Base-by-base conservation (phyloP, 106 monocot genomes). In the Allium cepa region DNA sequence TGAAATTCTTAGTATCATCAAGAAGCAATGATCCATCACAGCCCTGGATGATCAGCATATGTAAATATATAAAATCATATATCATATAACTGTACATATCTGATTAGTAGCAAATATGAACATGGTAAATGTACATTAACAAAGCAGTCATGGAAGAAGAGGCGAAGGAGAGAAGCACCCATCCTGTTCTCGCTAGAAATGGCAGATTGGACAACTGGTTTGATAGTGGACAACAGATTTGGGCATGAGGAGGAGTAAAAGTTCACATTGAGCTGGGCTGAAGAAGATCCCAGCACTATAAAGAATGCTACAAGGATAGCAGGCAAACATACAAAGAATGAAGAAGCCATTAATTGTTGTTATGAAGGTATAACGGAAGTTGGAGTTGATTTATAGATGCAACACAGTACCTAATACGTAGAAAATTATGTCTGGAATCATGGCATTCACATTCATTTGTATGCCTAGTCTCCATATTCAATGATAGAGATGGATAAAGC, bases 1-100 rank as follows among this genome's bases (percentile, higher is more conserved):
- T 87, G 66, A 91, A 91, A 69, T 49, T 91, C 4, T 79, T 13
- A 0, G 91, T 87, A 74, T 91, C 91, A 12, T 91, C 91, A 47
- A 91, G 59, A 16, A 91, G 77, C 51, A 91, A 46, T 4, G 92
- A 92, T 10, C 75, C 92, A 59, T 92, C 92, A 36, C 91, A 91
- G 1, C 91, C 91, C 91, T 91, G 56, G 3, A 5, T 36, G 36
- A 36, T 36, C 3, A 36, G 36, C 36, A 62, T 5, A 36, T 18
- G n/a, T 6, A 50, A 56, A 69, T 58, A 8, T 8, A 53, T 57
- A 22, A 49, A 16, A 28, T 46, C 13, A 26, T 52, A 66, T 36
- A 36, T 1, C 36, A 26, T 52, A 66, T 36, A 36, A 36, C 36
- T 1, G 36, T 36, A 36, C 36, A 36, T 36, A 36, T 36, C 36